Evolutionary conservation across 768 basidiomycete genomes (phyloP).

Genomic region (Podaxis rugospora): DNA sequence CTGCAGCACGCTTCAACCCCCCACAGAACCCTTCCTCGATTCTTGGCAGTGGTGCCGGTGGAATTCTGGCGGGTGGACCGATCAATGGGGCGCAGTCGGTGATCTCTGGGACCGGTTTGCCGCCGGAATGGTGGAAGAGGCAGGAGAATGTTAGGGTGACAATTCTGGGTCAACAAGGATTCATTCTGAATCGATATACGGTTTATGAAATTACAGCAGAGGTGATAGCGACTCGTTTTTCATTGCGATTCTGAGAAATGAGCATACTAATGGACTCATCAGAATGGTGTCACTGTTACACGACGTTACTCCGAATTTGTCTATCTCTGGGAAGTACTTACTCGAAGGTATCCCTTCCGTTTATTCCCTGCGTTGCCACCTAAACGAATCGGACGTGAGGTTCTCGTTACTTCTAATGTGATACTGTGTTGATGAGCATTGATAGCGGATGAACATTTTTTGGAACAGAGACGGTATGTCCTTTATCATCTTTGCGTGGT

Average conservation of each 20-base stretch:
- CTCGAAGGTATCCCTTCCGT: conserved; percentile 90
- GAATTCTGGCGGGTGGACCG: conserved; percentile 18
- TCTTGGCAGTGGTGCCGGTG: neutral
- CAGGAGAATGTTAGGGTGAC: conserved; percentile 69
- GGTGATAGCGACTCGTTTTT: conserved; percentile 38
- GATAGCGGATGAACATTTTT: conserved; percentile 80
- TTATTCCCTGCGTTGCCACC: conserved; percentile 85
- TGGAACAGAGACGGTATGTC: conserved; percentile 79
- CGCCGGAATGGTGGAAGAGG: conserved; percentile 83
- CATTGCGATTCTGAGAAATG: neutral
- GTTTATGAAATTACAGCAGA: conserved; percentile 81
- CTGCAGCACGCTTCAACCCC: conserved; percentile 31
- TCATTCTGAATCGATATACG: conserved; percentile 83
- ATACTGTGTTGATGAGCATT: conserved; percentile 8
- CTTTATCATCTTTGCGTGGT: neutral
- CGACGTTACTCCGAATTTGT: conserved; percentile 93
- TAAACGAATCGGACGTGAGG: conserved; percentile 84
- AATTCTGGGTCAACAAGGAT: conserved; percentile 85
- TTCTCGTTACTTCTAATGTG: neutral
- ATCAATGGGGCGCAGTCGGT: conserved; percentile 51
- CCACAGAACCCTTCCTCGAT: conserved; percentile 3
- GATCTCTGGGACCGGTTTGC: conserved; percentile 67
- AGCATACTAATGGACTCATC: conserved; percentile 11
- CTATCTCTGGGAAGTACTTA: conserved; percentile 83
- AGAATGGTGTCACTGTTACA: conserved; percentile 67